Percentiles rank a stretch among this genome's conserved stretches.
Conservation (phyloP, 306 rosid species). For the Luffa acutangula region DNA sequence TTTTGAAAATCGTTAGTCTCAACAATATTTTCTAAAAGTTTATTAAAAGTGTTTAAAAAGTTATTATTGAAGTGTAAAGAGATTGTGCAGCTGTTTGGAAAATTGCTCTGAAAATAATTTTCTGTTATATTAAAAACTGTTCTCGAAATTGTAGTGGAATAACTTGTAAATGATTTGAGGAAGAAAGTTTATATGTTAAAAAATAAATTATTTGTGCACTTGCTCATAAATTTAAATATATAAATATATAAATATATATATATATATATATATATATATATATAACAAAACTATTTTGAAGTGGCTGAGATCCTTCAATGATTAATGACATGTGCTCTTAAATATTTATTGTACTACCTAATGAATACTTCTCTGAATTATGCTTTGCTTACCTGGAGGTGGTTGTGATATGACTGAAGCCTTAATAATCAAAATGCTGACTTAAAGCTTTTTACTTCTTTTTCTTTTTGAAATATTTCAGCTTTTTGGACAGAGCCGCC, state of each 20-base stretch:
- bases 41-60: too few species aligned
- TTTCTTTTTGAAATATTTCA: neutral
- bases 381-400: neutral
- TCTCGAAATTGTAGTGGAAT: too few species aligned
- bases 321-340: neutral
- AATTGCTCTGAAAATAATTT: too few species aligned
- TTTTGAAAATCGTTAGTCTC: neutral
- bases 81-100: too few species aligned
- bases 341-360: neutral
- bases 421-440: neutral
- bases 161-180: too few species aligned
- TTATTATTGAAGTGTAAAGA: too few species aligned
- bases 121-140: too few species aligned
- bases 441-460: neutral
- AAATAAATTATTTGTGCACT: neutral
- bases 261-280: too few species aligned
- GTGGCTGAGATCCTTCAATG: neutral
- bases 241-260: too few species aligned
- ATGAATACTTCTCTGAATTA: neutral
- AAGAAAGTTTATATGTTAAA: too few species aligned
- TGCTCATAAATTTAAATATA: neutral
- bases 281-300: neutral
- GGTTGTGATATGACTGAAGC: neutral
- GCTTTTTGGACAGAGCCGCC: slow-evolving; percentile 51
- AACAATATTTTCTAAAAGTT: neutral